Evolutionary conservation across 805 yeast species (phyloP), one percentile per base, ranked within the genome.

Genomic region (Vanderwaltozyma yarrowii): DNA sequence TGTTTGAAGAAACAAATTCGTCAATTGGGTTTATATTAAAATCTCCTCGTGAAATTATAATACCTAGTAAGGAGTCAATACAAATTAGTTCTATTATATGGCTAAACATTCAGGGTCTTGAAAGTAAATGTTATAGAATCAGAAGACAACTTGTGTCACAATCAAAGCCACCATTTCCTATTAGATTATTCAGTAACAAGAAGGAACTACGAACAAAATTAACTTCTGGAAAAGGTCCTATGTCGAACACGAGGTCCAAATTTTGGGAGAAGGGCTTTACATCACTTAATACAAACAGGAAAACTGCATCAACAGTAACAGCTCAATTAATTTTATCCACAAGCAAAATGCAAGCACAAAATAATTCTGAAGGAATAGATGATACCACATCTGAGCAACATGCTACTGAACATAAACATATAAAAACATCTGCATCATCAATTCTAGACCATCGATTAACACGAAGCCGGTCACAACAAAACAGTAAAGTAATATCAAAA

Each of bases 11-110:
- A 20, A 34, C 35, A 3, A 38, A 35, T 27, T 27, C 42, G 8
- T 36, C 35, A 16, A 38, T 56, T 29, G 59, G 48, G 16, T 28
- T 52, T 16, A 18, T 41, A 2, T 39, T 56, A 23, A 44, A 32
- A 15, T 35, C 40, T 8, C 23, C 42, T 7, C 38, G 48, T 26
- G 24, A 25, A 16, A 26, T 46, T 5, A 33, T 33, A 29, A 35
- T 46, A 23, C 40, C 34, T 15, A 36, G 33, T 18, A 36, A 37
- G 13, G 20, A 30, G 11, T 2, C 30, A 19, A 25, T 31, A 10
- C 15, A 5, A 5, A 15, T 36, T 5, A 19, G 18, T 16, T 20
- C 25, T n/a, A 4, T 36, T 2, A 24, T 36, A 4, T 36, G 32
- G 17, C 1, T 18, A 3, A 30, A 23, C 15, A 18, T 12, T 11